These are phyloP conservation scores for Acacia confusa DNA, from an alignment of 306 rosid genomes.

Conservation along the genomic window DNA sequence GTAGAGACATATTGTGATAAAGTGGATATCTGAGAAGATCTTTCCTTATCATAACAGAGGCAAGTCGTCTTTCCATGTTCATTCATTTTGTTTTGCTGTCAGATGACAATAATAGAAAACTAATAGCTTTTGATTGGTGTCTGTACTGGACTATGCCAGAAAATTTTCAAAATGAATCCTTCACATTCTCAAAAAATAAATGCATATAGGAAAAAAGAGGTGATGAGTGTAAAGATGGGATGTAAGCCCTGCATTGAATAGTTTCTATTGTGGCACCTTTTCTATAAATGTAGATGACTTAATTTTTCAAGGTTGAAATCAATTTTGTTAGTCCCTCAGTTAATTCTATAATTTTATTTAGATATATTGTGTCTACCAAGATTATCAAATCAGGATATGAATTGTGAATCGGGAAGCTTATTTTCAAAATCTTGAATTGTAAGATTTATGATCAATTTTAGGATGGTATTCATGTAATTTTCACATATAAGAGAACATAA, in stretches of 20 bases:
- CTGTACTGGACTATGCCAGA: neutral
- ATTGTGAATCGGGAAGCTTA: too few species aligned
- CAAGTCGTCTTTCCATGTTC: neutral
- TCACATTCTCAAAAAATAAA: neutral
- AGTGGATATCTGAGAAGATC: neutral
- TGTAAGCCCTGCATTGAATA: neutral
- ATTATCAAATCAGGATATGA: too few species aligned
- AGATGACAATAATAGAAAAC: neutral
- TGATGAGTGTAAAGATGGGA: neutral
- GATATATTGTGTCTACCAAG: neutral
- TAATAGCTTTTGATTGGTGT: neutral
- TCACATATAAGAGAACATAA: too few species aligned
- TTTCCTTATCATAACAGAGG: neutral
- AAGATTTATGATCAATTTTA: too few species aligned
- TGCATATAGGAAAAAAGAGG: neutral
- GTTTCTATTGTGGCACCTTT: neutral
- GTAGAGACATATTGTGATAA: neutral
- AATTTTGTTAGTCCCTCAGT: neutral
- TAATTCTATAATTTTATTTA: neutral
- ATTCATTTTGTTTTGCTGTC: neutral
- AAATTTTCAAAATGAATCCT: neutral
- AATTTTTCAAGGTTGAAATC: neutral
- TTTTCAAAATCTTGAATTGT: too few species aligned
- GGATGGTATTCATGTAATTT: too few species aligned
- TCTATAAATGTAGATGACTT: neutral